These are phyloP conservation scores for Entophlyctis luteolus DNA, from an alignment of 192 early-diverging fungal species.

Conservation along the genomic window DNA sequence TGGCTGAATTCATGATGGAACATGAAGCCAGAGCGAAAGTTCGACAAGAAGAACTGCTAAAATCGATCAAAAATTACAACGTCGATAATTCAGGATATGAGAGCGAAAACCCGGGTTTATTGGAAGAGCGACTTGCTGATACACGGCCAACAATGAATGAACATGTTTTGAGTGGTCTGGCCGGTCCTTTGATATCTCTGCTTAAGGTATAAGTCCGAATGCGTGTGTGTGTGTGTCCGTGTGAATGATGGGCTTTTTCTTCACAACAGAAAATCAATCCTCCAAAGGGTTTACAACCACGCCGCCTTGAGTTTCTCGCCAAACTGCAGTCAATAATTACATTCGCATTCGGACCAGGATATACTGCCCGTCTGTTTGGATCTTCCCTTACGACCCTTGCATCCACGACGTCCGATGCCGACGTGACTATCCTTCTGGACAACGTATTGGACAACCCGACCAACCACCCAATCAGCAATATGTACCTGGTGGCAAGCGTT, in stretches of 20 bases:
- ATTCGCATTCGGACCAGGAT: slow-evolving; percentile 8
- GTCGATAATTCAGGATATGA: too few species aligned
- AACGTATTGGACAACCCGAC: slow-evolving; percentile 6
- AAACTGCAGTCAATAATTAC: slow-evolving; percentile 23
- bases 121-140: too few species aligned
- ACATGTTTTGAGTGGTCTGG: too few species aligned
- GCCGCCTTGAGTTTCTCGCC: slow-evolving; percentile 13
- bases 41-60: too few species aligned
- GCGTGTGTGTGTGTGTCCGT: not conserved
- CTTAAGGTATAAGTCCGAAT: not conserved
- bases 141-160: too few species aligned
- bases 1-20: too few species aligned
- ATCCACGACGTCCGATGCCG: slow-evolving; percentile 35
- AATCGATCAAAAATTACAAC: too few species aligned
- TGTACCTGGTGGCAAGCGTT: slow-evolving; percentile 26
- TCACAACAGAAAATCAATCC: slow-evolving; percentile 17
- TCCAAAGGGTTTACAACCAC: not conserved
- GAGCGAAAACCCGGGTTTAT: too few species aligned
- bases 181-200: not conserved
- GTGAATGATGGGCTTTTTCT: too few species aligned
- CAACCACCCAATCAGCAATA: slow-evolving; percentile 24
- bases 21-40: too few species aligned
- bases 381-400: slow-evolving; percentile 44
- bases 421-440: slow-evolving; percentile 27
- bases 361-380: slow-evolving; percentile 41